Evolutionary conservation across 805 yeast genomes (phyloP).

Genomic region (Metschnikowia peoriensis): DNA sequence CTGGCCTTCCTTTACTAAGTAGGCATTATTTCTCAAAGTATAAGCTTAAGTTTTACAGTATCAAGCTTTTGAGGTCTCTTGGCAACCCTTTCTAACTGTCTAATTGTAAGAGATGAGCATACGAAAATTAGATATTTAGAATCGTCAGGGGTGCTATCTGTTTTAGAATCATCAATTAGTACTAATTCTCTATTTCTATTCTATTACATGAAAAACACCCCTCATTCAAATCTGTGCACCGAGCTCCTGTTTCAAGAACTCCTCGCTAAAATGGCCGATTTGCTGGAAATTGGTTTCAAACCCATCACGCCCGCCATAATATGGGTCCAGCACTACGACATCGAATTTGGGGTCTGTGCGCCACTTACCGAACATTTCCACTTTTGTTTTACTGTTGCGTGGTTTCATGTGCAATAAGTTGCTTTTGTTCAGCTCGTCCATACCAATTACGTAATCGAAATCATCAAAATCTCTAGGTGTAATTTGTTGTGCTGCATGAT

Average conservation of each 20-base stretch:
- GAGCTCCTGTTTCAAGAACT: constrained; percentile 56
- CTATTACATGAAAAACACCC: neutral
- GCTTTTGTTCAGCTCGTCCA: constrained; percentile 61
- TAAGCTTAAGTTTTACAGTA: too few relatives aligned
- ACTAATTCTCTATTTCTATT: neutral
- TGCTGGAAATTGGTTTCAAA: constrained; percentile 80
- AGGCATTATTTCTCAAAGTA: too few relatives aligned
- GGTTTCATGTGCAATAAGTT: constrained; percentile 56
- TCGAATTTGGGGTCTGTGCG: constrained; percentile 48
- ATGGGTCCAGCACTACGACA: constrained; percentile 80
- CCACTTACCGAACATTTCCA: constrained; percentile 82
- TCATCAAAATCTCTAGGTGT: constrained; percentile 46
- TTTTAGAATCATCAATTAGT: too few relatives aligned
- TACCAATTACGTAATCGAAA: constrained; percentile 68
- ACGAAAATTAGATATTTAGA: too few relatives aligned
- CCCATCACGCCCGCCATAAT: constrained; percentile 84
- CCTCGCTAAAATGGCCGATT: constrained; percentile 69
- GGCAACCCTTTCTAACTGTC: too few relatives aligned
- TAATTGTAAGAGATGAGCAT: too few relatives aligned
- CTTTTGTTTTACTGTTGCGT: constrained; percentile 43
- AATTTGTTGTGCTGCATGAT: constrained; percentile 75
- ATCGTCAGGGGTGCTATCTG: too few relatives aligned
- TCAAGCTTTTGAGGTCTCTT: too few relatives aligned
- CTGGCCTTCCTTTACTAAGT: too few relatives aligned
- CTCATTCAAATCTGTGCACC: constrained; percentile 10